Conservation (phyloP, 352 stramenopile genomes). For the Pythium dissimile region DNA sequence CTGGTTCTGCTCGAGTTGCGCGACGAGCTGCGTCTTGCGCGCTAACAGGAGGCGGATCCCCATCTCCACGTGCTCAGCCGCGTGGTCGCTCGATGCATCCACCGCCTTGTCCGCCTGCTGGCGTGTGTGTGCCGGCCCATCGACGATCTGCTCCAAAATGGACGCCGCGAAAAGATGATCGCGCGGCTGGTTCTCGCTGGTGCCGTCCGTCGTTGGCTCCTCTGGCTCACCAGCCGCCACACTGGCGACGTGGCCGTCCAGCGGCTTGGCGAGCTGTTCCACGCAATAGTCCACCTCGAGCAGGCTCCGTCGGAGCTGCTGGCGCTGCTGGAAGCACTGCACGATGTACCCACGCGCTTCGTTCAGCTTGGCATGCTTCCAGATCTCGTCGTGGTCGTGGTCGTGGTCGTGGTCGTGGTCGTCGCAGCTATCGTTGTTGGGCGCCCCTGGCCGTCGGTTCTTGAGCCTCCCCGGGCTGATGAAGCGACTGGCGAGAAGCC, state of each 20-base stretch:
- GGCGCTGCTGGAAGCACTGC: constrained; percentile 83
- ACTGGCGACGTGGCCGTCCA: neutral
- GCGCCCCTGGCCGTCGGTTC: neutral
- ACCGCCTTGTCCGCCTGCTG: neutral
- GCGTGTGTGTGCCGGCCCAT: neutral
- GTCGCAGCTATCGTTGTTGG: neutral
- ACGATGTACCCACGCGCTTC: constrained; percentile 46
- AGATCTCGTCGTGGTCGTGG: constrained; percentile 3
- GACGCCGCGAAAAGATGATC: constrained; percentile 11
- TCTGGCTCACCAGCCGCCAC: neutral
- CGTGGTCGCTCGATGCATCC: neutral
- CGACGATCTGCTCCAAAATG: constrained; percentile 16
- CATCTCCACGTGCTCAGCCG: constrained; percentile 1
- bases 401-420: neutral
- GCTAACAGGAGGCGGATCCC: constrained; percentile 9
- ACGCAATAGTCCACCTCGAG: constrained; percentile 68
- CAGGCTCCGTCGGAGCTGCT: constrained; percentile 67
- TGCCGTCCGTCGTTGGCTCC: too few relatives aligned
- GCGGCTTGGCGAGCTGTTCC: constrained; percentile 1
- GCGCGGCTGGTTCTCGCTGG: neutral
- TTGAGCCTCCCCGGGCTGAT: constrained; percentile 2
- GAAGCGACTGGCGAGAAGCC: too few relatives aligned
- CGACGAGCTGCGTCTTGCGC: constrained; percentile 22
- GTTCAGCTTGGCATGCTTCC: constrained; percentile 19
- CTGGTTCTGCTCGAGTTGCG: constrained; percentile 32